These are phyloP conservation scores for Spraguea lophii DNA, from an alignment of 371 early-diverging fungal species.

Conservation along the genomic window DNA sequence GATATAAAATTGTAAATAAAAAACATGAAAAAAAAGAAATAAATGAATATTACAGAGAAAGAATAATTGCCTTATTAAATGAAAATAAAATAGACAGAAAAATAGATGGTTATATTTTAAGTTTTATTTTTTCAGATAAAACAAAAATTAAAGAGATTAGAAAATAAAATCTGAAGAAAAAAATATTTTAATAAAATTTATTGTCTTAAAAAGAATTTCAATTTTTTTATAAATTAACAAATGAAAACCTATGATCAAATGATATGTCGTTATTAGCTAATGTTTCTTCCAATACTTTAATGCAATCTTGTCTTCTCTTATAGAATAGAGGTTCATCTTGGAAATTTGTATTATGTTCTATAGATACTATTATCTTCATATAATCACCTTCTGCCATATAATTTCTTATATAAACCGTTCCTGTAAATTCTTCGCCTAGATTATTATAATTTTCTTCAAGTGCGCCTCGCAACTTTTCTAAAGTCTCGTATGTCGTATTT, in stretches of 20 bases:
- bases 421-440: constrained; percentile 25
- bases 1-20: neutral
- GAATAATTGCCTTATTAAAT: constrained; percentile 1
- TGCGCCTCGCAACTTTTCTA: constrained; percentile 22
- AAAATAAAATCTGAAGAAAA: no score
- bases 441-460: constrained; percentile 12
- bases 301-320: constrained; percentile 15
- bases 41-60: constrained; percentile 26
- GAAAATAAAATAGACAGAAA: no score
- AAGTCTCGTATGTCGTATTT: constrained; percentile 18
- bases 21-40: neutral
- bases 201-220: no score
- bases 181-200: no score
- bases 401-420: constrained; percentile 20
- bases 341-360: constrained; percentile 42
- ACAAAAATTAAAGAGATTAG: no score
- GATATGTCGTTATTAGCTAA: constrained; percentile 1
- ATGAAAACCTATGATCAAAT: constrained; percentile 3
- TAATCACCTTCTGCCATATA: constrained; percentile 13
- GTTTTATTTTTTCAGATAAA: no score
- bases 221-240: no score
- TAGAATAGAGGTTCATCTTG: constrained; percentile 29
- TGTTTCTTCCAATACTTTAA: constrained; percentile 21
- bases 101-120: no score
- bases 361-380: constrained; percentile 18